Conservation (phyloP, 2,329 filamentous ascomycete genomes). For the Claviceps spartinae region DNA sequence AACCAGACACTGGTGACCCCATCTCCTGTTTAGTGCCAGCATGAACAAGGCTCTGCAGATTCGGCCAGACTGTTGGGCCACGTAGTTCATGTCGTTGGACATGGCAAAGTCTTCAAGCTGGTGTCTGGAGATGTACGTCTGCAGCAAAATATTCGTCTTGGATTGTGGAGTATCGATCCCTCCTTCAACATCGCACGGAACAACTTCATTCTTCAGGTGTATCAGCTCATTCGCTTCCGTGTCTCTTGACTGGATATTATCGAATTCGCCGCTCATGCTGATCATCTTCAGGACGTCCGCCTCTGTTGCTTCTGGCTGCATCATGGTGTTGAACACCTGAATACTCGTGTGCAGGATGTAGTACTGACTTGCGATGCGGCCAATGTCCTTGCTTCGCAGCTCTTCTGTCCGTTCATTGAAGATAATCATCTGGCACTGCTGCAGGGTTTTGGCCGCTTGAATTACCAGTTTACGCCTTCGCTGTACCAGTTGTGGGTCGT, state of each 20-base stretch:
- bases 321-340: conserved; percentile 92
- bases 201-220: conserved; percentile 53
- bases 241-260: conserved; percentile 89
- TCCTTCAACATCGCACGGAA: conserved; percentile 70
- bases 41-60: conserved; percentile 94
- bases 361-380: conserved; percentile 91
- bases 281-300: conserved; percentile 94
- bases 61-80: conserved; percentile 87
- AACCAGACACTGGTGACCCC: conserved; percentile 91
- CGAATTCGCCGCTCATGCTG: conserved; percentile 93
- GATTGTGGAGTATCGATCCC: conserved; percentile 58
- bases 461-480: conserved; percentile 75
- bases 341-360: conserved; percentile 91
- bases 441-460: conserved; percentile 73
- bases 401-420: conserved; percentile 94
- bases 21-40: conserved; percentile 88
- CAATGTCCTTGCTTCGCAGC: conserved; percentile 84
- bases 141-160: conserved; percentile 91
- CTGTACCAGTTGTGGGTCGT: conserved; percentile 80
- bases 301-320: conserved; percentile 74
- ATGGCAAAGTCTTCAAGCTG: conserved; percentile 89
- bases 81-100: conserved; percentile 82
- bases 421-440: conserved; percentile 96
- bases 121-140: conserved; percentile 82
- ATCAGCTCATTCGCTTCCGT: conserved; percentile 80